These are phyloP conservation scores for Dictyostelium firmibasis DNA, from an alignment of 78 protist species.

Conservation along the genomic window DNA sequence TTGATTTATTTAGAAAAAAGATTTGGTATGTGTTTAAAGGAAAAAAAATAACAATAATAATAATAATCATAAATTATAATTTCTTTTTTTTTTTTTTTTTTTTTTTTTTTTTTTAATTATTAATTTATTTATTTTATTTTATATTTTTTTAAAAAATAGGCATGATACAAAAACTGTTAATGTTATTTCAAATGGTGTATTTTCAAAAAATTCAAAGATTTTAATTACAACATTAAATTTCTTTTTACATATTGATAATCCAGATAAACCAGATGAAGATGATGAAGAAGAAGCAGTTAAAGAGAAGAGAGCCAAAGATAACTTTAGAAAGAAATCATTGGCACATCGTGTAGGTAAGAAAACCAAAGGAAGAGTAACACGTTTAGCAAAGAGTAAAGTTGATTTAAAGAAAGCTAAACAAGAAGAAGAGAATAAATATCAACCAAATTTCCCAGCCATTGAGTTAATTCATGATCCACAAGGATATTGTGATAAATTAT, in stretches of 20 bases:
- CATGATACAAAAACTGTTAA: conserved; percentile 91
- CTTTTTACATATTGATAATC: conserved; percentile 81
- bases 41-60: background rate
- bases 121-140: background rate
- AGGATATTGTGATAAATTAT: conserved; percentile 82
- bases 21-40: conserved; percentile 75
- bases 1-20: conserved; percentile 87
- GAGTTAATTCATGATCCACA: conserved; percentile 94
- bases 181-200: conserved; percentile 88
- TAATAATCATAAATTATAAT: too few species aligned
- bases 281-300: conserved; percentile 19
- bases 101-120: background rate
- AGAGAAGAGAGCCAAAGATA: conserved; percentile 25
- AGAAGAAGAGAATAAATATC: background rate
- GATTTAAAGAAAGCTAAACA: conserved; percentile 37
- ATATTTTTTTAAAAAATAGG: background rate
- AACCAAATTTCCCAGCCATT: conserved; percentile 82
- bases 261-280: conserved; percentile 68
- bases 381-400: conserved; percentile 38
- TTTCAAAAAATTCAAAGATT: conserved; percentile 82
- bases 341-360: conserved; percentile 64
- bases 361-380: conserved; percentile 18
- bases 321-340: background rate
- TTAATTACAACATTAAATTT: conserved; percentile 82
- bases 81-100: background rate